These are phyloP conservation scores for Diaporthe vexans DNA, from an alignment of 2,329 filamentous ascomycete species.

Conservation along the genomic window DNA sequence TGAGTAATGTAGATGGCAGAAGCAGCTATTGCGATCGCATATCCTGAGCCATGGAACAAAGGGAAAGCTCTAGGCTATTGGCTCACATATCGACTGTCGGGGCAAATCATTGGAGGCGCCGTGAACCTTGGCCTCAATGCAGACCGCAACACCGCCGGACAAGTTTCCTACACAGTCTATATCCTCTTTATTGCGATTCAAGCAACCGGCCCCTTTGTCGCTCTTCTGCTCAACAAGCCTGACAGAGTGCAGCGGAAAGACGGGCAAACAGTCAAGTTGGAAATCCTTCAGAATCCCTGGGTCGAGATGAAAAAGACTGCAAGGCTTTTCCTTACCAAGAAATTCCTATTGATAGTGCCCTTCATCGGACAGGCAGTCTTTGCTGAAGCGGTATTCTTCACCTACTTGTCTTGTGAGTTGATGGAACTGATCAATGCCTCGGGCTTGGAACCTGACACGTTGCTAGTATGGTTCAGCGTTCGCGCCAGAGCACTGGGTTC, in stretches of 20 bases:
- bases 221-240: slow-evolving; percentile 72
- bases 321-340: slow-evolving; percentile 70
- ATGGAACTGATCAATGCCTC: neutral
- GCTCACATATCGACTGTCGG: slow-evolving; percentile 66
- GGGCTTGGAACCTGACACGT: neutral
- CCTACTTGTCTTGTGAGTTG: slow-evolving; percentile 67
- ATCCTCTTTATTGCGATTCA: slow-evolving; percentile 80
- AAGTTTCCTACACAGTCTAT: slow-evolving; percentile 78
- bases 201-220: slow-evolving; percentile 72
- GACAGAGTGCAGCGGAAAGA: slow-evolving; percentile 75
- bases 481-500: slow-evolving; percentile 78
- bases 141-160: slow-evolving; percentile 68
- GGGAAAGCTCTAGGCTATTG: slow-evolving; percentile 77
- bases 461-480: slow-evolving; percentile 76
- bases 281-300: slow-evolving; percentile 68
- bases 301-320: slow-evolving; percentile 72
- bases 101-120: slow-evolving; percentile 74
- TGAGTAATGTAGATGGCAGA: slow-evolving; percentile 69
- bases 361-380: slow-evolving; percentile 81
- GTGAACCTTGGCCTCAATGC: slow-evolving; percentile 79
- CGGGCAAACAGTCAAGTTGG: slow-evolving; percentile 71
- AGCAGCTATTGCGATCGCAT: slow-evolving; percentile 79
- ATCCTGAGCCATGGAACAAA: slow-evolving; percentile 78
- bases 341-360: slow-evolving; percentile 74
- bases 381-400: slow-evolving; percentile 80